phyloP scores from a whole-genome alignment of 192 early-diverging fungal genomes.

The Gigaspora rosea region DNA sequence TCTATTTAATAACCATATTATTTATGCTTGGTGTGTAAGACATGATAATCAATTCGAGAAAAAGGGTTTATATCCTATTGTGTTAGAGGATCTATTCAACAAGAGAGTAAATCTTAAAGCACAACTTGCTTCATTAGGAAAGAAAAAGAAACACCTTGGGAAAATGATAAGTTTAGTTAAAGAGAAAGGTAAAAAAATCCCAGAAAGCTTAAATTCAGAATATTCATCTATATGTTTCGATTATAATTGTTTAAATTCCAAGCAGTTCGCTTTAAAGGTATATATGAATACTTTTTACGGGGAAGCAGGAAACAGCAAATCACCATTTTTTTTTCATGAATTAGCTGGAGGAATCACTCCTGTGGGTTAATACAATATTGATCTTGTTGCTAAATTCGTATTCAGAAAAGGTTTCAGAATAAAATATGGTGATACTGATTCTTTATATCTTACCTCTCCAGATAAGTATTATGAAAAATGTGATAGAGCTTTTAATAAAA shows the following conservation, averaged over 20 bases:
- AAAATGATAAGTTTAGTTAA: too few species aligned
- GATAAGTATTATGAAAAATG: constrained; percentile 14
- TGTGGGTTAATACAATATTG: not conserved
- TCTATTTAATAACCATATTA: not conserved
- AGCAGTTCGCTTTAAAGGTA: not conserved
- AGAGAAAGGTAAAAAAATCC: too few species aligned
- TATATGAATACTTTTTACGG: constrained; percentile 18
- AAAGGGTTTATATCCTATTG: not conserved
- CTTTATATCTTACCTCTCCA: constrained; percentile 11
- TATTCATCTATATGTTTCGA: not conserved
- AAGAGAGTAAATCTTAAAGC: not conserved
- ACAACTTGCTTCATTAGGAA: too few species aligned
- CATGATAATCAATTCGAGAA: not conserved
- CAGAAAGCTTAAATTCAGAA: not conserved
- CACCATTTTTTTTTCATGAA: not conserved
- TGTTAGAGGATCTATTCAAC: not conserved
- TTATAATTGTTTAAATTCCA: not conserved
- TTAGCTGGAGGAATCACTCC: constrained; percentile 6
- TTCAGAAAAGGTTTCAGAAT: not conserved
- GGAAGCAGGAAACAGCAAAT: constrained; percentile 1
- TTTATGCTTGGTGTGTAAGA: not conserved
- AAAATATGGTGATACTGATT: constrained; percentile 1
- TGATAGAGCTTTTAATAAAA: not conserved
- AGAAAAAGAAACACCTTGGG: too few species aligned
- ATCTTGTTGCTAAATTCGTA: not conserved